A percentile compares a stretch with the other conserved stretches of the same genome.
phyloP scores from a whole-genome alignment of 495 filamentous ascomycete genomes.

The Penicillium robsamsonii region DNA sequence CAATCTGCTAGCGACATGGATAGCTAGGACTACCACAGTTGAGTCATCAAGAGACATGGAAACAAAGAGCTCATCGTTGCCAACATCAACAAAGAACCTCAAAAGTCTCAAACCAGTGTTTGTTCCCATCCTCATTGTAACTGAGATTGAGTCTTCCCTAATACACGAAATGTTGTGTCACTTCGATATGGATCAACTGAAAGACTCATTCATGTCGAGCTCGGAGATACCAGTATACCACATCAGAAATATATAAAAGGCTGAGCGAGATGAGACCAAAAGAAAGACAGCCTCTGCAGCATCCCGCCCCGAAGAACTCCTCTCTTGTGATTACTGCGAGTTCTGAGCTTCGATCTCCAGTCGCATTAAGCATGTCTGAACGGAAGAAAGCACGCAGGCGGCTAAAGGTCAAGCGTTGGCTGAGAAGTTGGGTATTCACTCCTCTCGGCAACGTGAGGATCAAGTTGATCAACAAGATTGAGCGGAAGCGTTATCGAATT shows the following conservation, averaged over 20 bases:
- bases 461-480: background rate
- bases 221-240: slow-evolving; percentile 1
- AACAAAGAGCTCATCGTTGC: background rate
- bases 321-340: background rate
- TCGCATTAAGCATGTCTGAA: background rate
- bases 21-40: background rate
- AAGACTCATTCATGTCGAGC: background rate
- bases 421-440: slow-evolving; percentile 1
- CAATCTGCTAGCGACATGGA: background rate
- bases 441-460: slow-evolving; percentile 1
- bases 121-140: background rate
- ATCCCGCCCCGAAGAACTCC: background rate
- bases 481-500: background rate
- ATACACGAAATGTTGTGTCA: background rate
- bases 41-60: background rate
- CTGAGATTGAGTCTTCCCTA: background rate
- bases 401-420: background rate
- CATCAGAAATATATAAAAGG: background rate
- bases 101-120: background rate
- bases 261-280: background rate
- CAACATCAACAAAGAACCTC: background rate
- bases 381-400: background rate
- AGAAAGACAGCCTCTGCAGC: background rate
- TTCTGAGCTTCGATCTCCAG: background rate
- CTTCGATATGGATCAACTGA: background rate